phyloP scores from a whole-genome alignment of 768 basidiomycete species.

The Tylopilus sp. region DNA sequence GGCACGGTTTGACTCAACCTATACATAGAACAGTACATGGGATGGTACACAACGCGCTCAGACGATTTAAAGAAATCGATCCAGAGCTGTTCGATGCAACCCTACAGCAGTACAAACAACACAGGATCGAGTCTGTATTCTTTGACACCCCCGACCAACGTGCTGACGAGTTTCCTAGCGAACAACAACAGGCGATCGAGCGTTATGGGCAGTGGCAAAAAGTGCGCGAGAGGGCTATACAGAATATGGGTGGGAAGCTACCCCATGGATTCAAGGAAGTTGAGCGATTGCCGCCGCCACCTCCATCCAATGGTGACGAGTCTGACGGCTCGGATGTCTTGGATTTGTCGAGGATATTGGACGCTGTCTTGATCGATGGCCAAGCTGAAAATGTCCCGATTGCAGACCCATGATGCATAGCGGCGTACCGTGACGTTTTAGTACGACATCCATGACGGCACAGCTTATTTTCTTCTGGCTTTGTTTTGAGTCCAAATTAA shows the following conservation, averaged over 20 bases:
- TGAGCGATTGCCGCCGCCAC: conserved; percentile 70
- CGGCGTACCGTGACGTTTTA: too few species aligned
- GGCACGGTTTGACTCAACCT: conserved; percentile 1
- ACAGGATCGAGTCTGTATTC: conserved; percentile 70
- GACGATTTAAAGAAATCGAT: conserved; percentile 99
- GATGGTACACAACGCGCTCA: conserved; percentile 98
- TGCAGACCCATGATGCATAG: too few species aligned
- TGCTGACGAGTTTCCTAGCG: conserved; percentile 45
- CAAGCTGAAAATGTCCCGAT: too few species aligned
- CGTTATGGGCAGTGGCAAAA: conserved; percentile 91
- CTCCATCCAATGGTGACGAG: conserved; percentile 77
- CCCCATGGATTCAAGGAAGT: conserved; percentile 70
- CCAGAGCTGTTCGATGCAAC: conserved; percentile 92
- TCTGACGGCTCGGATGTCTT: conserved; percentile 79
- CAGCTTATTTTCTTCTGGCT: too few species aligned
- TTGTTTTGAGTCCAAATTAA: too few species aligned
- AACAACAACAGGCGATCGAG: conserved; percentile 78
- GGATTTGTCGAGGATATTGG: conserved; percentile 87
- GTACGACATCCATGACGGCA: too few species aligned
- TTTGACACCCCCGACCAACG: background rate
- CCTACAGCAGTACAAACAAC: conserved; percentile 90
- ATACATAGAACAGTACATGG: conserved; percentile 87
- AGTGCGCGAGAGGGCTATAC: conserved; percentile 70
- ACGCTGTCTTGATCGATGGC: conserved; percentile 75
- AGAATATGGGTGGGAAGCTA: conserved; percentile 67